Base-by-base conservation (phyloP, 179 eudicot species). In the Silene vulgaris region DNA sequence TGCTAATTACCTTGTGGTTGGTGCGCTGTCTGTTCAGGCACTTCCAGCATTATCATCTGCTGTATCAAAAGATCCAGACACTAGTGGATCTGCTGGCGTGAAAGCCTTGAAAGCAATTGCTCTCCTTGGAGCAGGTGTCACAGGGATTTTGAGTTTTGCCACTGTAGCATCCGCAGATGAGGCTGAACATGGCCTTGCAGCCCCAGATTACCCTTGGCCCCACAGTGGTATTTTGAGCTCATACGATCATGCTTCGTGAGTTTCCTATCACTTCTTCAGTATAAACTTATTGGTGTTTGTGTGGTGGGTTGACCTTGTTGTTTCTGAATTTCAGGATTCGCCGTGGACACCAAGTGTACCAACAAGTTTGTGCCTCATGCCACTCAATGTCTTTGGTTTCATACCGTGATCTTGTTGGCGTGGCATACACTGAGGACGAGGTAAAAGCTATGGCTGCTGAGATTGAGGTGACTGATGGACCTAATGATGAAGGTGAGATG, bases 401-500 rank as follows among this genome's bases (percentile, higher is more conserved):
- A 30, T 93, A 83, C 75, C 98, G 98, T 86, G 98, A 93, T 80
- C 80, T 93, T 80, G 98, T 93, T 74, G 98, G 98, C 80, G 98
- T 93, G 78, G 97, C 98, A 35, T 93, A 91, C 75, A 93, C 98
- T 6, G 98, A 93, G 80, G 98, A 93, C 28, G 98, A 93, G 86
- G 84, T 86, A 20, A 93, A 93, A 79, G 97, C 97, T 69, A 91
- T 93, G 98, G 98, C 98, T 8, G 98, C 98, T 83, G 98, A 93
- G 82, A 91, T 93, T 79, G 98, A 93, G 89, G 98, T 93, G 60
- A 84, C 65, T 61, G 98, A 93, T 90, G 98, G 98, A 52, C 98
- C 98, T 63, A 93, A 93, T 85, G 98, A 93, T 67, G 98, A 93
- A 88, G 98, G 98, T 79, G 98, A 93, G 80, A 89, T 91, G 97